Evolutionary conservation across 1,139 yeast species (phyloP).

Genomic region (Sugiyamaella xylanicola): DNA sequence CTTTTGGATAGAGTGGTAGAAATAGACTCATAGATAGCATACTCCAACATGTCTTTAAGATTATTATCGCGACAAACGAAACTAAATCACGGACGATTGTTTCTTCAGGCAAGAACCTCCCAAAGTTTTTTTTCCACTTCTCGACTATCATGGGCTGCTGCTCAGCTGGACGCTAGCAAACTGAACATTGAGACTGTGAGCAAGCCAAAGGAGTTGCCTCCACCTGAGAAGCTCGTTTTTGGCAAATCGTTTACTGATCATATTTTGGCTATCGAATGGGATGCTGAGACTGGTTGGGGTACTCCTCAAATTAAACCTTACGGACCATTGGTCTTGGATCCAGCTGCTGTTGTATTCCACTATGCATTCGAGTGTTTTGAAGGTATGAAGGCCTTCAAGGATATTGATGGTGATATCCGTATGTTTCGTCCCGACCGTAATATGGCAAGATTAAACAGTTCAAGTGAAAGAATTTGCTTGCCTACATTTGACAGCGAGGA

Average conservation of each 20-base stretch:
- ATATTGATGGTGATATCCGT: conserved; percentile 62
- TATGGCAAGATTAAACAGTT: conserved; percentile 86
- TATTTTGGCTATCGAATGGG: conserved; percentile 89
- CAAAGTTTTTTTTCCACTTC: conserved; percentile 11
- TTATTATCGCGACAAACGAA: conserved; percentile 8
- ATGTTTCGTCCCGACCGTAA: conserved; percentile 90
- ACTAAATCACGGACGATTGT: background rate
- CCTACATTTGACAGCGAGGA: conserved; percentile 83
- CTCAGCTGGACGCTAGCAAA: conserved; percentile 69
- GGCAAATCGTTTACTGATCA: conserved; percentile 90
- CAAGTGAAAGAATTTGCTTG: conserved; percentile 83
- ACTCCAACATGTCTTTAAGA: conserved; percentile 9
- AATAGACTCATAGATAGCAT: background rate
- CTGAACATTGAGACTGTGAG: conserved; percentile 59
- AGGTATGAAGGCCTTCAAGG: conserved; percentile 91
- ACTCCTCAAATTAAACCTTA: conserved; percentile 85
- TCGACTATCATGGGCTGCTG: conserved; percentile 26
- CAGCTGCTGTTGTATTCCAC: conserved; percentile 87
- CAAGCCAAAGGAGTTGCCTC: conserved; percentile 63
- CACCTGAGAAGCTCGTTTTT: conserved; percentile 77
- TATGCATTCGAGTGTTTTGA: conserved; percentile 95
- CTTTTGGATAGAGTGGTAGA: background rate
- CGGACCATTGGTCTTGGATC: conserved; percentile 73
- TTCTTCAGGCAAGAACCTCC: conserved; percentile 1
- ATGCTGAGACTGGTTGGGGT: conserved; percentile 75